These are phyloP conservation scores for Coccomyxa sp. DNA, from an alignment of 139 green algal species.

Conservation along the genomic window DNA sequence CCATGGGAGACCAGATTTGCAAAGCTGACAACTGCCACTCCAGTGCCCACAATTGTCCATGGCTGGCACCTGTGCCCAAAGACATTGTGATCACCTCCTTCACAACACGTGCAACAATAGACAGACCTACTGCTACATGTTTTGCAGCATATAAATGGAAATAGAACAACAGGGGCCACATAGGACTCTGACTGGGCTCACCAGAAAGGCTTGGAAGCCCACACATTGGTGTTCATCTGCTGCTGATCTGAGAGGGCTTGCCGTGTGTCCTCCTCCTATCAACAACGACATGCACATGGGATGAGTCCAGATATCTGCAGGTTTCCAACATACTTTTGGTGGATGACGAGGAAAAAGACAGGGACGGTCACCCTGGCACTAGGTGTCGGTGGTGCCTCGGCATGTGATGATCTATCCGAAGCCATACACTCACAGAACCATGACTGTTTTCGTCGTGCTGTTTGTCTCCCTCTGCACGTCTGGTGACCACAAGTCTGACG, in stretches of 20 bases:
- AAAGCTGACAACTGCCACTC: neutral
- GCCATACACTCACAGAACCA: too few species aligned
- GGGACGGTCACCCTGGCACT: neutral
- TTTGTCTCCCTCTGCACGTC: too few species aligned
- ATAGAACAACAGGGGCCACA: too few species aligned
- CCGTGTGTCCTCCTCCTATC: neutral
- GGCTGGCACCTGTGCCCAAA: neutral
- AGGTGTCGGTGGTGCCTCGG: neutral
- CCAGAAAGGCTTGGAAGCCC: neutral
- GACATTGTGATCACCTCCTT: too few species aligned
- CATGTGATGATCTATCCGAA: neutral
- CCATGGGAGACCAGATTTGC: neutral
- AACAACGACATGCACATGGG: neutral
- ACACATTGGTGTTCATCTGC: neutral
- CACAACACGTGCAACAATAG: too few species aligned
- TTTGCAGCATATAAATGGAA: too few species aligned
- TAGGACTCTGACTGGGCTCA: too few species aligned
- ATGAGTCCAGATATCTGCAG: neutral
- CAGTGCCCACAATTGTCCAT: neutral
- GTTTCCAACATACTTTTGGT: too few species aligned
- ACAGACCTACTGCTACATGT: too few species aligned
- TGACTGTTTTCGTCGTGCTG: too few species aligned
- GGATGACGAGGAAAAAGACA: too few species aligned
- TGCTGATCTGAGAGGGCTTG: neutral
- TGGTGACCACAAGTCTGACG: too few species aligned